Conservation (phyloP, 2,329 filamentous ascomycete genomes). For the Cladosporium halotolerans region DNA sequence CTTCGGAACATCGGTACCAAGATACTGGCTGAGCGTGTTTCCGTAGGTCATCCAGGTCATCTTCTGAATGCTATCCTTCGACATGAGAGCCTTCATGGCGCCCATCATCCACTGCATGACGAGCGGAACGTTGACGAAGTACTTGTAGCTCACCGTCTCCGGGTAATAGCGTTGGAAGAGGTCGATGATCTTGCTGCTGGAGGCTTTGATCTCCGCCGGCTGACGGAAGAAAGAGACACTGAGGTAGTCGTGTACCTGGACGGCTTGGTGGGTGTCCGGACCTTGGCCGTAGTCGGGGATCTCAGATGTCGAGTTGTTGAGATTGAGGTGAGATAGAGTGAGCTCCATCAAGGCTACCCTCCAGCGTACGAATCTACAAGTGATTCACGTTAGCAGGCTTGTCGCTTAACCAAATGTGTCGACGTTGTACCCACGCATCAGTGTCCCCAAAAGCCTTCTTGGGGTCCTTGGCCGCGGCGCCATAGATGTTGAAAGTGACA, state of each 20-base stretch:
- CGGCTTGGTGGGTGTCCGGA: conserved; percentile 78
- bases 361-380: conserved; percentile 90
- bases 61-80: conserved; percentile 44
- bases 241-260: conserved; percentile 91
- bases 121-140: conserved; percentile 87
- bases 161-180: conserved; percentile 78
- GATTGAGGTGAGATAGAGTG: conserved; percentile 66
- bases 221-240: conserved; percentile 80
- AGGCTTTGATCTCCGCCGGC: conserved; percentile 68
- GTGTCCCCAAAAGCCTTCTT: conserved; percentile 75
- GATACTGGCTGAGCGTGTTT: conserved; percentile 57
- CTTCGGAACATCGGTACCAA: conserved; percentile 62
- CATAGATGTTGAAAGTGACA: conserved; percentile 91
- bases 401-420: not conserved
- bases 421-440: conserved; percentile 57
- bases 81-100: conserved; percentile 41
- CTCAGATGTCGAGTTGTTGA: conserved; percentile 60
- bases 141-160: conserved; percentile 84
- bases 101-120: conserved; percentile 74
- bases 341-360: conserved; percentile 86
- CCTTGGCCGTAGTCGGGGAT: conserved; percentile 62
- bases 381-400: conserved; percentile 31
- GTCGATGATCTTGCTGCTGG: conserved; percentile 73
- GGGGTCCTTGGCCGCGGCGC: conserved; percentile 72
- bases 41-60: conserved; percentile 52